Evolutionary conservation across 2,329 filamentous ascomycete species (phyloP), one percentile per base, ranked within the genome.

Genomic region (Monilinia polystroma): DNA sequence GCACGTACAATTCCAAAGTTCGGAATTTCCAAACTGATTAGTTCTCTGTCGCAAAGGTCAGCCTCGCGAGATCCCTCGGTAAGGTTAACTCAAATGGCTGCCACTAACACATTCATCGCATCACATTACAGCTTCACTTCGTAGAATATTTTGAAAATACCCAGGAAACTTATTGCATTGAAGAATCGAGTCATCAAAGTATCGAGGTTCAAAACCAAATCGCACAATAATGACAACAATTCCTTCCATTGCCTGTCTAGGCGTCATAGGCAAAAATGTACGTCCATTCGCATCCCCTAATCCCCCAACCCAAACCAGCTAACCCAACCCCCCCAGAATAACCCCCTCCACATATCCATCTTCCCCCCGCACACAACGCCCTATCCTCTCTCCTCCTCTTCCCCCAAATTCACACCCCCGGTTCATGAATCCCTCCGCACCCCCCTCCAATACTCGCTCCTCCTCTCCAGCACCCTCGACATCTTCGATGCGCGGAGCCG

Each of bases 261-360:
- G 93, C 78, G 84, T 98, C 63, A 96, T 99, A 74, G 94, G 95
- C 72, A 93, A 95, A 80, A 90, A 96, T 79, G 93, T 96, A 83
- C 73, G 84, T 51, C n/a, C 60, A 47, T 54, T 58, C 14, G 35
- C 47, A 16, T 43, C 45, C 18, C 20, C 20, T 20, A 20, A 8
- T 10, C 45, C 18, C 18, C n/a, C 45, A 20, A 14, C 16, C n/a
- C 14, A 41, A 26, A 53, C 14, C 53, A 16, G 10, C 35, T 10
- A 41, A 18, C 53, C 45, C 32, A 64, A 65, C 54, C n/a, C 12
- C 45, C 43, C 68, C 76, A 98, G 93, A 96, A 98, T 81, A 97
- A 97, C 77, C 95, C 94, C 68, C 89, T 98, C 71, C 94, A 98
- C 80, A 91, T 97, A 74, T 88, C 92, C 68, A 87, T 96, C 76